Base-by-base conservation (phyloP, 2,329 filamentous ascomycete genomes). In the Fonsecaea pedrosoi region DNA sequence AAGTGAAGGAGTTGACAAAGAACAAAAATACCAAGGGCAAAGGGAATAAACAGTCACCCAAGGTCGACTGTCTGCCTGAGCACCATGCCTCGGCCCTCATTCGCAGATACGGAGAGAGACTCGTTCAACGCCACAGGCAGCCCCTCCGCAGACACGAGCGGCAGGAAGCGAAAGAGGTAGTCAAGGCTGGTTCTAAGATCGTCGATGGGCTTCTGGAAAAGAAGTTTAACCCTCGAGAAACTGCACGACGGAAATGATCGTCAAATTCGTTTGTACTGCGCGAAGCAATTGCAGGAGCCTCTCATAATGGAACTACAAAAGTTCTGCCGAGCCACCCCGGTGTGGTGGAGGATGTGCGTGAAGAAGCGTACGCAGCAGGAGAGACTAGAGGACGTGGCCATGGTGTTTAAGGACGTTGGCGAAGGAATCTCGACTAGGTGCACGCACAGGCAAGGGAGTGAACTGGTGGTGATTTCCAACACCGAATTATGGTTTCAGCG, bases 81-180 rank as follows among this genome's bases (percentile, higher is more conserved):
- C 57, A 21, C n/a, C 15, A 60, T 6, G 7, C 4, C 40, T 34
- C 2, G 18, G 57, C 21, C 21, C 32, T 35, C 38, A 32, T 60
- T 21, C 37, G 57, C 18, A 32, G 10, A 32, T 60, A 60, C 13
- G 57, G 38, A 15, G 40, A 25, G 40, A 38, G 57, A 7, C 57
- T 60, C 25, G 57, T 48, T 21, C 38, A 60, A 15, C 40, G 35
- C 10, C 57, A 60, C 25, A 60, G 50, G 57, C 57, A 35, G 15
- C 34, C 18, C 9, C 50, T 60, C 25, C 18, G n/a, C 37, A n/a
- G 25, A 15, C 57, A 60, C 37, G 21, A 12, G 6, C 57, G 37
- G 21, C 15, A 21, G 21, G 38, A 48, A 15, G 30, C 32, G 8
- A n/a, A 40, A 13, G 3, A 32, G 37, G 9, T 59, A n/a, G 50